Conservation (phyloP, 345 rosid genomes). For the Psidium friedrichsthalianum region DNA sequence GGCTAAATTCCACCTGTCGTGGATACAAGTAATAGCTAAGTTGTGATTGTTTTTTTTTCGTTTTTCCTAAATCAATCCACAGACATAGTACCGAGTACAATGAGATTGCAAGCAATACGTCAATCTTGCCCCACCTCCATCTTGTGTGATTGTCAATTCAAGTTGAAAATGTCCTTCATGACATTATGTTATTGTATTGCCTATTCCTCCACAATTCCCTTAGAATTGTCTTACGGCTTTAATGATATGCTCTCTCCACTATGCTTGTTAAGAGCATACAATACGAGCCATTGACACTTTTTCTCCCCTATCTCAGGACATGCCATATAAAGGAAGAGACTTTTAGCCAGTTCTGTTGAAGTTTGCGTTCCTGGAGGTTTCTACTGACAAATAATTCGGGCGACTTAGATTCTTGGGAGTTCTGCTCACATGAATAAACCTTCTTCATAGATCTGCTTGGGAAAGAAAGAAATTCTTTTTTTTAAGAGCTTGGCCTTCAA, state of each 20-base stretch:
- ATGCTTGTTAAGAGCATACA: background rate
- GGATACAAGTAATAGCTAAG: background rate
- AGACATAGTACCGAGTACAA: background rate
- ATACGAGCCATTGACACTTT: background rate
- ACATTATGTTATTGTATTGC: background rate
- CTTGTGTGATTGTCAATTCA: background rate
- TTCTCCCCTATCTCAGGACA: conserved; percentile 31
- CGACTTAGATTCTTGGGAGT: background rate
- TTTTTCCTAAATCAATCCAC: background rate
- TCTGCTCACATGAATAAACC: background rate
- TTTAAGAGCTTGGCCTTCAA: background rate
- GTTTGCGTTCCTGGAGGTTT: conserved; percentile 5
- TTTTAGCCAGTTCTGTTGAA: conserved; percentile 12
- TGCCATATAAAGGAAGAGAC: conserved; percentile 59
- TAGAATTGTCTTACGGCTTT: background rate
- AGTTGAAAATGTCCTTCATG: background rate
- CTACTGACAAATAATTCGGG: conserved; percentile 6
- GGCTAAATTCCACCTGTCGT: background rate
- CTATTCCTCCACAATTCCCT: background rate
- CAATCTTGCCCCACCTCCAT: background rate
- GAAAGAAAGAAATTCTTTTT: background rate
- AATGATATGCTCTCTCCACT: background rate
- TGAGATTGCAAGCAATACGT: background rate
- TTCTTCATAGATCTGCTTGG: background rate
- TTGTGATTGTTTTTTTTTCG: background rate